Base-by-base conservation (phyloP, 768 basidiomycete genomes). In the Amanita rubescens region DNA sequence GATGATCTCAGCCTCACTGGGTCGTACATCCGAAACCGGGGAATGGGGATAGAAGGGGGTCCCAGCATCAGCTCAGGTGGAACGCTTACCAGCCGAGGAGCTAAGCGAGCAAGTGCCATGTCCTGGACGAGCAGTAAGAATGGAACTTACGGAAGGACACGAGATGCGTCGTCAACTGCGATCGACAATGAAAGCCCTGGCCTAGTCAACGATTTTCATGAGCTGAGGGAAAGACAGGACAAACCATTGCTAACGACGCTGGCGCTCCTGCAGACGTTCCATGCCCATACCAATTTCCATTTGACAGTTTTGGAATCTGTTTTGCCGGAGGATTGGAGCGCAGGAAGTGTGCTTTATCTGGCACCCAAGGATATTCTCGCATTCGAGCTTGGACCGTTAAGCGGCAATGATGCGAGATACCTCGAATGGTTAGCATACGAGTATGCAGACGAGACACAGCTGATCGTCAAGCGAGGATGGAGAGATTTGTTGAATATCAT, bases 401-500 rank as follows among this genome's bases (percentile, higher is more conserved):
- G 89, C 61, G 69, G 72, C 4, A 62, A 83, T 44, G 90, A 92
- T 57, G 82, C 76, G n/a, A 73, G 71, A 39, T 91, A 90, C 63
- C 68, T 90, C 32, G 87, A 89, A 63, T 91, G 87, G 87, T 70
- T 93, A 15, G 79, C 74, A 1, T 75, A 75, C 48, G 85, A 87
- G 65, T 87, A 87, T 55, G 81, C 75, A 3, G 73, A 73, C 2
- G 75, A 76, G 10, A 64, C 64, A 17, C 63, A 60, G 42, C 63
- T 79, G 3, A 62, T 74, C 15, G 64, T 81, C 3, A 75, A 65
- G 61, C 58, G 75, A n/a, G 69, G 76, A 1, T 81, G 79, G 79
- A 74, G 63, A 57, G 79, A 80, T 63, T 53, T 79, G 19, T 58
- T 78, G 3, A 74, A 71, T 15, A 67, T 72, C 7, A 63, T 78